A percentile compares a stretch with the other conserved stretches of the same genome.
Conservation (phyloP, 2,329 filamentous ascomycete species). For the Hymenoscyphus albidus region DNA sequence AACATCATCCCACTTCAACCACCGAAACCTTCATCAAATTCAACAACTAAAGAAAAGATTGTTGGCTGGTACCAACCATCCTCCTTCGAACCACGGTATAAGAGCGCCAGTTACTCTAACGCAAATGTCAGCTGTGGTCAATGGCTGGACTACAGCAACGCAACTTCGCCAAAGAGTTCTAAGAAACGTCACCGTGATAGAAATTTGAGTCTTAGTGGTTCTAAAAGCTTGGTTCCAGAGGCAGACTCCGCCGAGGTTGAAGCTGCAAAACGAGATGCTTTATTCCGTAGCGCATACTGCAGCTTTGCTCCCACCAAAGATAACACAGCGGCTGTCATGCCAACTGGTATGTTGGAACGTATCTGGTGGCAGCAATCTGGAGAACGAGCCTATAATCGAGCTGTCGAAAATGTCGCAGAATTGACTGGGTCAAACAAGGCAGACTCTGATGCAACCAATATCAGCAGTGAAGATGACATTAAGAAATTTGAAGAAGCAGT, state of each 20-base stretch:
- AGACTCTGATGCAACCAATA: conserved; percentile 7
- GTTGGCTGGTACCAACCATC: conserved; percentile 45
- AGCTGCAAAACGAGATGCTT: conserved; percentile 64
- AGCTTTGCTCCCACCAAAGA: conserved; percentile 76
- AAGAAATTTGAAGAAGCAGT: conserved; percentile 47
- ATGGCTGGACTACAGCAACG: conserved; percentile 68
- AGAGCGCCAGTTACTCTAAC: conserved; percentile 55
- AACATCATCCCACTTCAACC: conserved; percentile 63
- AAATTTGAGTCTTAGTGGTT: conserved; percentile 62
- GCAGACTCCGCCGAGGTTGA: conserved; percentile 52
- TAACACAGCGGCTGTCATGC: conserved; percentile 66
- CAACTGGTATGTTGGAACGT: conserved; percentile 62
- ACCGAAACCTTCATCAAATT: conserved; percentile 67
- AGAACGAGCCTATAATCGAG: conserved; percentile 59
- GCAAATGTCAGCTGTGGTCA: conserved; percentile 63
- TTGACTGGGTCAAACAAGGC: conserved; percentile 12
- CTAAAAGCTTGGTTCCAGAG: conserved; percentile 46
- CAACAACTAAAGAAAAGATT: conserved; percentile 54
- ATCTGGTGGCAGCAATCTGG: conserved; percentile 76
- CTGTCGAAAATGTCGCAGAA: conserved; percentile 43
- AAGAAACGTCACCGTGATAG: conserved; percentile 67
- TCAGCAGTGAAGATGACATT: conserved; percentile 34
- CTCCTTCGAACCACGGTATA: conserved; percentile 34
- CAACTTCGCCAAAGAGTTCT: conserved; percentile 50
- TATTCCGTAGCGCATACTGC: conserved; percentile 75